Percentiles rank a stretch among this genome's conserved stretches.
Evolutionary conservation across 345 rosid genomes (phyloP).

Genomic region (Raphanus sativus): DNA sequence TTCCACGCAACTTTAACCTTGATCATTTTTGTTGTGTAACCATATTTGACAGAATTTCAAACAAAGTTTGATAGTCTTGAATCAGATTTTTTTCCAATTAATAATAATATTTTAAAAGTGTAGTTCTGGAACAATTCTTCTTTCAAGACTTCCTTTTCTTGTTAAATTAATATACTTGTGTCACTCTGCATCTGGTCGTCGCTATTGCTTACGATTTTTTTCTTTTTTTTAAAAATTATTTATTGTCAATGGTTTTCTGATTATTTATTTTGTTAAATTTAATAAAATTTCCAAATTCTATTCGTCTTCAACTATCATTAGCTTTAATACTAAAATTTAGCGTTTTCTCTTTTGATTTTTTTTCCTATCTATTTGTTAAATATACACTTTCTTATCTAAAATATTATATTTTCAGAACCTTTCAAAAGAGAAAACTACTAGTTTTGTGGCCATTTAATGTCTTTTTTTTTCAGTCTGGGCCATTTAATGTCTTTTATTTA

Average conservation of each 20-base stretch:
- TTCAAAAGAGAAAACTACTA: background rate
- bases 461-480: background rate
- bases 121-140: background rate
- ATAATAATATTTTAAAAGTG: too few relatives aligned
- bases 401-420: background rate
- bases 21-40: background rate
- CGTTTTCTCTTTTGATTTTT: background rate
- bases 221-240: background rate
- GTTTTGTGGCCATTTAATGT: background rate
- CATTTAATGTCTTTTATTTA: background rate
- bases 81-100: background rate
- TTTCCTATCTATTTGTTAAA: background rate
- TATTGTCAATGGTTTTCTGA: background rate
- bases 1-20: constrained; percentile 3
- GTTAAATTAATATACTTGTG: background rate
- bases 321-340: background rate
- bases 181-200: background rate
- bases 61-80: background rate
- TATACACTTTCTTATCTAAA: background rate
- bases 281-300: background rate
- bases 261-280: too few relatives aligned
- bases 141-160: background rate
- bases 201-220: background rate
- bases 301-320: background rate
- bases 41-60: background rate